These are phyloP conservation scores for Cenchrus americanus DNA, from an alignment of 176 grass and related monocot genomes.

Conservation along the genomic window DNA sequence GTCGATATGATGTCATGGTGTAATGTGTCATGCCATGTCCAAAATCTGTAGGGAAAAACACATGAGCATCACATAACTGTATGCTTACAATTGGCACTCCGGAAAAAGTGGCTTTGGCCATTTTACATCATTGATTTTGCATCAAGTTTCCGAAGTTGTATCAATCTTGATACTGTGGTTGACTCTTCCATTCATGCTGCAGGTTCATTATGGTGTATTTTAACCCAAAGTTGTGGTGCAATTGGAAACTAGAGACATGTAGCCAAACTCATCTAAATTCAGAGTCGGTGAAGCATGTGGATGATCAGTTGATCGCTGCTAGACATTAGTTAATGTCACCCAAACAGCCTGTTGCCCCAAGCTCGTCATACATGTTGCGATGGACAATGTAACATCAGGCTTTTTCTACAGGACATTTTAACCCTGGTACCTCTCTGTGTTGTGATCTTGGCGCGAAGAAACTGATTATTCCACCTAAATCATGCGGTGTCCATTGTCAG, in stretches of 20 bases:
- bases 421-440: slow-evolving; percentile 35
- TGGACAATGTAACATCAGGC: slow-evolving; percentile 19
- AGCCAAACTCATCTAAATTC: slow-evolving; percentile 23
- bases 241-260: slow-evolving; percentile 2
- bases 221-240: slow-evolving; percentile 7
- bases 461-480: background rate
- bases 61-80: background rate
- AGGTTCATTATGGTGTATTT: slow-evolving; percentile 41
- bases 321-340: slow-evolving; percentile 5
- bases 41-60: background rate
- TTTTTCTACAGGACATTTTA: slow-evolving; percentile 53
- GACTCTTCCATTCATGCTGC: slow-evolving; percentile 10
- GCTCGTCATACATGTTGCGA: background rate
- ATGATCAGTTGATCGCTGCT: background rate
- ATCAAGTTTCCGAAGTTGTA: background rate
- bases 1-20: background rate
- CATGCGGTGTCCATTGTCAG: background rate
- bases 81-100: background rate
- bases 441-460: slow-evolving; percentile 10
- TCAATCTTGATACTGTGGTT: slow-evolving; percentile 3
- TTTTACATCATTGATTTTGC: background rate
- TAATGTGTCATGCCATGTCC: background rate
- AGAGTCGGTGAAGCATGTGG: background rate
- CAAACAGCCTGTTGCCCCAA: background rate
- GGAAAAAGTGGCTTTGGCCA: background rate